Evolutionary conservation across 495 filamentous ascomycete genomes (phyloP).

Genomic region (Xylaria flabelliformis): DNA sequence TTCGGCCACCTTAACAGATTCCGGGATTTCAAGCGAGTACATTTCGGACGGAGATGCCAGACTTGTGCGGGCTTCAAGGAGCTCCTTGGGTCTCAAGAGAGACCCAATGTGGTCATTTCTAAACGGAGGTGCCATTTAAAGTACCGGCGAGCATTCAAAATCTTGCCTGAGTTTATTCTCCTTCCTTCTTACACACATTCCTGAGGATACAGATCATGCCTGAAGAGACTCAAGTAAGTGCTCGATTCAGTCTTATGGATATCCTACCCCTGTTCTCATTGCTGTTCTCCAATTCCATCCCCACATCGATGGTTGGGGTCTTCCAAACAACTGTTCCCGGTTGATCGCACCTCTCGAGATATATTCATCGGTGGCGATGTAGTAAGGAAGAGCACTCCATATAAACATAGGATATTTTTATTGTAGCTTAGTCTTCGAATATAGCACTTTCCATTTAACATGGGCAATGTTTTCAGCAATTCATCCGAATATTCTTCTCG

Average conservation of each 20-base stretch:
- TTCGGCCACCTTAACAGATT: constrained; percentile 57
- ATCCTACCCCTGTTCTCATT: background rate
- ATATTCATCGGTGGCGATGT: background rate
- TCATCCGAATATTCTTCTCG: background rate
- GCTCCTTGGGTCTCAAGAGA: constrained; percentile 71
- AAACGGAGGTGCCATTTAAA: constrained; percentile 66
- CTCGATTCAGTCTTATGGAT: background rate
- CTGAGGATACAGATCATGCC: background rate
- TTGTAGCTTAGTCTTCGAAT: background rate
- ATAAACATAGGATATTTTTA: background rate
- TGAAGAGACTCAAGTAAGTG: background rate
- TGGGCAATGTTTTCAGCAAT: background rate
- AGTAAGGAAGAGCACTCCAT: background rate
- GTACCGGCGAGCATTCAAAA: too few relatives aligned
- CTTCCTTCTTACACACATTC: background rate
- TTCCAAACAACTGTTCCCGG: constrained; percentile 1
- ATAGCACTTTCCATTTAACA: background rate
- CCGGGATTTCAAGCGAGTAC: constrained; percentile 56
- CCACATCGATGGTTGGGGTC: background rate
- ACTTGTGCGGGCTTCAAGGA: constrained; percentile 63
- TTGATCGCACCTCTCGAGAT: background rate
- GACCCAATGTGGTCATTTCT: constrained; percentile 85
- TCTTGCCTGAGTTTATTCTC: background rate
- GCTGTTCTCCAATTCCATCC: background rate
- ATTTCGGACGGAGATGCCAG: constrained; percentile 37